Evolutionary conservation across 2,329 filamentous ascomycete genomes (phyloP).

Genomic region (Ophiostoma montium): DNA sequence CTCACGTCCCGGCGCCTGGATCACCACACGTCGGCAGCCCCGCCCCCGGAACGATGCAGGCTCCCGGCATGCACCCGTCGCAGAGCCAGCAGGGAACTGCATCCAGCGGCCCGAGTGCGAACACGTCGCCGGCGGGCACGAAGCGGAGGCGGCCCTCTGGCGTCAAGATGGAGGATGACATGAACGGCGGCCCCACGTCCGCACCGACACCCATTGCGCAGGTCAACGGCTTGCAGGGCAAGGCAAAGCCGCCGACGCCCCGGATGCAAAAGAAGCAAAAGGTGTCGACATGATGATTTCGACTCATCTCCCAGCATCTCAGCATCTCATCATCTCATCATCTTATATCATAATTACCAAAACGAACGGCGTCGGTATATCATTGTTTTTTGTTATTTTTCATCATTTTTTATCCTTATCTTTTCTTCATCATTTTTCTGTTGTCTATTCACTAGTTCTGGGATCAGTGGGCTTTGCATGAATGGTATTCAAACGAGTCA

Average conservation of each 20-base stretch:
- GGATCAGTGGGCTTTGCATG: slow-evolving; percentile 4
- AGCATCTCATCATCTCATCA: not conserved
- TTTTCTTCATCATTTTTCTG: not conserved
- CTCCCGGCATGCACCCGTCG: slow-evolving; percentile 52
- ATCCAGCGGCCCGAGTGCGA: slow-evolving; percentile 52
- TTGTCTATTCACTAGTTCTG: not conserved
- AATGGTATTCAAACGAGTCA: not conserved
- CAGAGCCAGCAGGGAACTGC: slow-evolving; percentile 54
- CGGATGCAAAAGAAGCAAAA: slow-evolving; percentile 42
- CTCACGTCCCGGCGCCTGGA: slow-evolving; percentile 47
- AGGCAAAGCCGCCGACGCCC: slow-evolving; percentile 41
- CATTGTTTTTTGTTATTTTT: slow-evolving; percentile 6
- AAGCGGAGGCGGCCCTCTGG: slow-evolving; percentile 43
- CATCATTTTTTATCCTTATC: not conserved
- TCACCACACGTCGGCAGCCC: slow-evolving; percentile 49
- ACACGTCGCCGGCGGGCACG: slow-evolving; percentile 48
- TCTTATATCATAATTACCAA: not conserved
- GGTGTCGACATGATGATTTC: slow-evolving; percentile 19
- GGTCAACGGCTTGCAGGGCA: slow-evolving; percentile 36
- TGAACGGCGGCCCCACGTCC: slow-evolving; percentile 21
- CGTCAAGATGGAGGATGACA: slow-evolving; percentile 44
- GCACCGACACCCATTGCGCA: slow-evolving; percentile 35
- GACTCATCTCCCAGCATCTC: not conserved
- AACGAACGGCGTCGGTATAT: slow-evolving; percentile 1
- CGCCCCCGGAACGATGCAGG: slow-evolving; percentile 47